Evolutionary conservation across 345 rosid genomes (phyloP), one percentile per base, ranked within the genome.

Genomic region (Salix purpurea): DNA sequence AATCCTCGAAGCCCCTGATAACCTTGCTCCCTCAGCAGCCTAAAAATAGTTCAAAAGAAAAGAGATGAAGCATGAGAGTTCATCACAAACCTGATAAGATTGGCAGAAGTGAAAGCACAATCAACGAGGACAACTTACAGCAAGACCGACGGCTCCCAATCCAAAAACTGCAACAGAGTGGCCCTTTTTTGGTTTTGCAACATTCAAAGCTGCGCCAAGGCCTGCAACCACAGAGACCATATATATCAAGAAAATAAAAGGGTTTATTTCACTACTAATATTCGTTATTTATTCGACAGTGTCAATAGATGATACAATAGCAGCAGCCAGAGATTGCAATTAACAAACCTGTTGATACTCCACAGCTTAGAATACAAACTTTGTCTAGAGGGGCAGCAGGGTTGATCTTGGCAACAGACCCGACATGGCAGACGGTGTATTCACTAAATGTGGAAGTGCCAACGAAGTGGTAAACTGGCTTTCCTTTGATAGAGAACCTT

Each of bases 21-120:
- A 60, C 67, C 95, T 85, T 65, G 97, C 97, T n/a, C 97, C 95
- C 83, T 92, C 97, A 13, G 89, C 91, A 83, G 97, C 97, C 90
- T 89, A 56, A 28, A 69, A 50, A 44, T 65, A 9, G 23, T 11
- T 0, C 24, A 4, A 65, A 36, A 56, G 73, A n/a, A 42, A 60
- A 37, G 21, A 19, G 14, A 2, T 66, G 15, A 58, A 11, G 46
- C 15, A 0, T 24, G 42, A 69, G n/a, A 36, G 26, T 24, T 56
- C 36, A 58, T 12, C 7, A 14, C 7, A 39, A 70, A 26, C 32
- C 32, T 18, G 34, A 18, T 65, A 14, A 40, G 39, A 23, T 50
- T 14, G 37, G 6, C 13, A 16, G 28, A 30, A 16, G 8, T 37
- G 11, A 23, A 13, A 56, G 16, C 54, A 69, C 26, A 61, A 68